Conservation (phyloP, 225 moss, liverwort and hornwort genomes). For the Neckera pumila region DNA sequence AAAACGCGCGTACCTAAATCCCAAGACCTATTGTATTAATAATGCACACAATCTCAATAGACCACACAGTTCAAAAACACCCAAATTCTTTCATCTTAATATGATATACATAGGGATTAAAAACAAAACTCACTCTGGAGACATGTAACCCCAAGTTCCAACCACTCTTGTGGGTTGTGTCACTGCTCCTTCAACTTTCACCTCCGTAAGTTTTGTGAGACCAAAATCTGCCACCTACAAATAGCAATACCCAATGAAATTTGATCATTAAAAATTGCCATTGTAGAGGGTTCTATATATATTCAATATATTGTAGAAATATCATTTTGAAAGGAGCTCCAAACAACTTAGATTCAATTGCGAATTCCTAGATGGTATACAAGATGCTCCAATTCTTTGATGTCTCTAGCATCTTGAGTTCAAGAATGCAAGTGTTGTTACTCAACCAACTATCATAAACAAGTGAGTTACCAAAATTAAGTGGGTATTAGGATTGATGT, state of each 20-base stretch:
- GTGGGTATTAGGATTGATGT: neutral
- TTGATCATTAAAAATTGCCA: neutral
- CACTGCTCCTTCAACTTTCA: constrained; percentile 36
- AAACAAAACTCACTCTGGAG: constrained; percentile 60
- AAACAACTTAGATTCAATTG: neutral
- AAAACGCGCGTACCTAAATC: constrained; percentile 62
- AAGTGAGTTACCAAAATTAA: neutral
- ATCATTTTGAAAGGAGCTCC: neutral
- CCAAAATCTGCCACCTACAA: constrained; percentile 94
- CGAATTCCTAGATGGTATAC: neutral
- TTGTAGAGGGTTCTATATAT: neutral
- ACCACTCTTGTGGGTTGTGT: constrained; percentile 74
- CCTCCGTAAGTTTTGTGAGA: constrained; percentile 73
- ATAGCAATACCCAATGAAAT: neutral
- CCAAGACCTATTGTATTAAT: neutral
- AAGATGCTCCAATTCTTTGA: neutral
- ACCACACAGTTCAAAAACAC: too few species aligned
- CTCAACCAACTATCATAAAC: neutral
- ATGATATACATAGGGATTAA: neutral
- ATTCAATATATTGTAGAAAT: too few species aligned
- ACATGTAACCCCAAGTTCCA: constrained; percentile 96
- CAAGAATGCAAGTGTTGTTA: neutral
- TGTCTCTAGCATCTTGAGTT: neutral
- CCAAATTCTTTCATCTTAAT: neutral
- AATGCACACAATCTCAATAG: neutral